A percentile compares a stretch with the other conserved stretches of the same genome.
Evolutionary conservation across 2,329 filamentous ascomycete genomes (phyloP).

Genomic region (Nigrospora sphaerica): DNA sequence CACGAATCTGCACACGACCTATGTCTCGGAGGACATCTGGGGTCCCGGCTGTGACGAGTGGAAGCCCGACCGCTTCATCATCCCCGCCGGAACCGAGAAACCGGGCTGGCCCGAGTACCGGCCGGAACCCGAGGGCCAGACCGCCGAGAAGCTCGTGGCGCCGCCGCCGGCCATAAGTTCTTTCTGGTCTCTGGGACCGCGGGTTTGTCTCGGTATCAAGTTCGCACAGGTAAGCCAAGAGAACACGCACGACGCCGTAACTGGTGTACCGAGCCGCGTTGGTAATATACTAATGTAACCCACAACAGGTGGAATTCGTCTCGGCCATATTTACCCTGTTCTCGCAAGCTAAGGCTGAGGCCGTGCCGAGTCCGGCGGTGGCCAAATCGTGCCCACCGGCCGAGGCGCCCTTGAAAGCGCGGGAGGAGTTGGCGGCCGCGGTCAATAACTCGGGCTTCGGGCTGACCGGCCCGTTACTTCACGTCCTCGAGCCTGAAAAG

Average conservation of each 20-base stretch:
- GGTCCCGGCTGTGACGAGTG: neutral
- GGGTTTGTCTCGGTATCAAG: conserved; percentile 1
- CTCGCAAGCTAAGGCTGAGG: neutral
- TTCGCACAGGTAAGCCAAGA: neutral
- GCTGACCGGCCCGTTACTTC: neutral
- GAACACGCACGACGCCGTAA: too few species aligned
- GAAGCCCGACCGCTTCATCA: conserved; percentile 1
- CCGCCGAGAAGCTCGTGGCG: conserved; percentile 1
- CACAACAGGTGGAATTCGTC: neutral
- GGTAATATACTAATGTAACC: too few species aligned
- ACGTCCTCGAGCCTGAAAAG: conserved; percentile 1
- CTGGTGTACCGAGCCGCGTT: too few species aligned
- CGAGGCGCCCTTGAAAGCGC: neutral
- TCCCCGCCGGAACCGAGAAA: neutral
- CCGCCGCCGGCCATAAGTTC: neutral
- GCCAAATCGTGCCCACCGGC: neutral
- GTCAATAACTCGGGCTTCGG: neutral
- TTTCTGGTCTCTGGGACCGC: conserved; percentile 1
- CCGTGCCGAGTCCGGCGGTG: neutral
- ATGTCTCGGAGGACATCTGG: neutral
- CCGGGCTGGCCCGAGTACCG: neutral
- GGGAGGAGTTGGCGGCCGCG: neutral
- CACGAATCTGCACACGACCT: neutral
- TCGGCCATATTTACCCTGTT: neutral
- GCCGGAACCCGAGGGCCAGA: neutral